Conservation (phyloP, 768 basidiomycete species). For the Tricholoma bakamatsutake region DNA sequence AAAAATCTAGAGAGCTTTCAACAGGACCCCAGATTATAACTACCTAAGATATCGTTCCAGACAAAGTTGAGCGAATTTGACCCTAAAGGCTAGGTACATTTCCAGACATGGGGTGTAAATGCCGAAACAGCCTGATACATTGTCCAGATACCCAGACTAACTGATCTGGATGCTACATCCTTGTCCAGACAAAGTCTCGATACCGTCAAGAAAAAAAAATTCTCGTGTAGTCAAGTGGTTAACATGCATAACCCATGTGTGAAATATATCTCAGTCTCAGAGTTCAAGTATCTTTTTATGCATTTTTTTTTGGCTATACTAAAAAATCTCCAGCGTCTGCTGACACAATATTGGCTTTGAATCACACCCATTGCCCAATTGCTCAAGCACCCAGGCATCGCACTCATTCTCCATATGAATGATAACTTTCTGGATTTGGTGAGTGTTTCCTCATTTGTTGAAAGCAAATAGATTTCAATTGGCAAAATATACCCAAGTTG, state of each 20-base stretch:
- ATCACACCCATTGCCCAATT: not conserved
- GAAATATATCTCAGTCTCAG: not conserved
- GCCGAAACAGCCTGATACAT: too few species aligned
- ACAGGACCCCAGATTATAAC: too few species aligned
- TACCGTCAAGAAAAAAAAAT: too few species aligned
- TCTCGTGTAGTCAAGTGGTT: too few species aligned
- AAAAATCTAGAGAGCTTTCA: too few species aligned
- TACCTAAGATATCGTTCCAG: too few species aligned
- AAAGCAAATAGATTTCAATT: not conserved
- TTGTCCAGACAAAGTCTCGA: too few species aligned
- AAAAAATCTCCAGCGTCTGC: not conserved
- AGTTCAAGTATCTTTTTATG: not conserved
- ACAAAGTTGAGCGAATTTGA: too few species aligned
- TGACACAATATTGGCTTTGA: not conserved
- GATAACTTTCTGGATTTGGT: not conserved
- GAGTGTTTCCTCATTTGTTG: not conserved
- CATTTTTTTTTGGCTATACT: not conserved
- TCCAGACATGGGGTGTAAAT: too few species aligned
- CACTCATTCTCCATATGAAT: not conserved
- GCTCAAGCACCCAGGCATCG: not conserved
- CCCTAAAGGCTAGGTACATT: too few species aligned
- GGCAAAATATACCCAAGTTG: too few species aligned
- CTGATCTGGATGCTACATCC: not conserved
- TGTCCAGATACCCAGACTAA: not conserved
- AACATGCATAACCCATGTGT: too few species aligned